Evolutionary conservation across 495 filamentous ascomycete genomes (phyloP), one percentile per base, ranked within the genome.

Genomic region (Penicillium verhagenii): DNA sequence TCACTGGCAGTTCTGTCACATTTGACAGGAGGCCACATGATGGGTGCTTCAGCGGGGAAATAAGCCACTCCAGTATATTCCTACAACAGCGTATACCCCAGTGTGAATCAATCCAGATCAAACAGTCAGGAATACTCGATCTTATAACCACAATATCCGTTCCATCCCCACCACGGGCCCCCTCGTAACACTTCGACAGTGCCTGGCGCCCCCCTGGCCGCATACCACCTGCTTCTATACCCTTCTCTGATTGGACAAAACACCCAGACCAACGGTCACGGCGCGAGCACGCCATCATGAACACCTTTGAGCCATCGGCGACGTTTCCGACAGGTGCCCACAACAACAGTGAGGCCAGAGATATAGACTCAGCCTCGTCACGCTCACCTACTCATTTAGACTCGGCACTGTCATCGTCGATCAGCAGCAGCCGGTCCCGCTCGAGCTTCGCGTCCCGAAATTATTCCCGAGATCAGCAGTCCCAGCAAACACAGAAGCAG

Each of bases 221-320:
- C 64, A 59, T 54, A 56, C 52, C 39, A 50, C 19, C 31, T 24
- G 35, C 13, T 26, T 35, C 23, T 28, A 23, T 16, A 18, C 3
- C 50, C 18, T 37, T 43, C 28, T 9, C 50, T 50, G 35, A 59
- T 58, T 57, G 64, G 60, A 60, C 31, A 50, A 42, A 44, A 53
- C 7, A 11, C 23, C 38, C 20, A 53, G 40, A n/a, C 52, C n/a
- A 56, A 54, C 42, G 53, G 50, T 45, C 21, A 65, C 58, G 54
- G 46, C 29, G 59, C 53, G 59, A 72, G 61, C 68, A 71, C 71
- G 70, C 63, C 70, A 73, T 72, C 59, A 74, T 74, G 73, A 65
- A 69, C 43, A 63, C 63, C 25, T 60, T 58, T 58, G 67, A 70
- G 59, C 62, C 65, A 68, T 63, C 58, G 61, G 57, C 53, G 44